A percentile compares a stretch with the other conserved stretches of the same genome.
Conservation (phyloP, 352 stramenopile species). For the Pythium volutum region DNA sequence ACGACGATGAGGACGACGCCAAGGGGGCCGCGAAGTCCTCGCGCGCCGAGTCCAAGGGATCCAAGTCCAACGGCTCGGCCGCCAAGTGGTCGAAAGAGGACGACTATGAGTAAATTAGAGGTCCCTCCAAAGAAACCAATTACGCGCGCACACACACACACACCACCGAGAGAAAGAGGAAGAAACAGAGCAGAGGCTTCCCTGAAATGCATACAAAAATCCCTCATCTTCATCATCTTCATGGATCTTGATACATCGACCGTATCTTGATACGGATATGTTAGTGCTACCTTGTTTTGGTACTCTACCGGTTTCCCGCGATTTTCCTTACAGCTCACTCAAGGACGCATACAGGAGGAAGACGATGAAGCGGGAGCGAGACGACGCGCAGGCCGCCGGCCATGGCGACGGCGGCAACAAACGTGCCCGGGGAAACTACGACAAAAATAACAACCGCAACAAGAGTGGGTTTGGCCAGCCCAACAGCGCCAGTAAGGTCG, state of each 20-base stretch:
- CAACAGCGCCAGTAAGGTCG: background rate
- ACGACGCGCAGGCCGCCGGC: slow-evolving; percentile 3
- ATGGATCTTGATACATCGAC: background rate
- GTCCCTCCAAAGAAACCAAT: background rate
- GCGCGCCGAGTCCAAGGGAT: slow-evolving; percentile 56
- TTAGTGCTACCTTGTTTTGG: background rate
- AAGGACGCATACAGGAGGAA: background rate
- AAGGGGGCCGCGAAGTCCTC: slow-evolving; percentile 55
- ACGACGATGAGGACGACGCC: slow-evolving; percentile 72
- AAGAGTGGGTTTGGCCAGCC: background rate
- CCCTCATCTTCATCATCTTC: too few relatives aligned
- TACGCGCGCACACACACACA: slow-evolving; percentile 1
- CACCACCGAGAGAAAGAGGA: background rate
- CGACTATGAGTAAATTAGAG: slow-evolving; percentile 78
- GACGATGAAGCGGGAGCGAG: slow-evolving; percentile 23
- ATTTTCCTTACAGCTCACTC: background rate
- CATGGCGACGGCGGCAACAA: slow-evolving; percentile 17
- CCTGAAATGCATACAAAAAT: background rate
- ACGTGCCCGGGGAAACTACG: slow-evolving; percentile 8
- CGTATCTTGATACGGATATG: background rate
- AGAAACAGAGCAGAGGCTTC: background rate
- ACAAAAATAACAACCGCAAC: slow-evolving; percentile 2
- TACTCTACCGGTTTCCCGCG: background rate
- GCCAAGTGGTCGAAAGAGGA: slow-evolving; percentile 91
- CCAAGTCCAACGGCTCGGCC: slow-evolving; percentile 34